phyloP scores from a whole-genome alignment of 768 basidiomycete species.

The Tulasnella sp. region DNA sequence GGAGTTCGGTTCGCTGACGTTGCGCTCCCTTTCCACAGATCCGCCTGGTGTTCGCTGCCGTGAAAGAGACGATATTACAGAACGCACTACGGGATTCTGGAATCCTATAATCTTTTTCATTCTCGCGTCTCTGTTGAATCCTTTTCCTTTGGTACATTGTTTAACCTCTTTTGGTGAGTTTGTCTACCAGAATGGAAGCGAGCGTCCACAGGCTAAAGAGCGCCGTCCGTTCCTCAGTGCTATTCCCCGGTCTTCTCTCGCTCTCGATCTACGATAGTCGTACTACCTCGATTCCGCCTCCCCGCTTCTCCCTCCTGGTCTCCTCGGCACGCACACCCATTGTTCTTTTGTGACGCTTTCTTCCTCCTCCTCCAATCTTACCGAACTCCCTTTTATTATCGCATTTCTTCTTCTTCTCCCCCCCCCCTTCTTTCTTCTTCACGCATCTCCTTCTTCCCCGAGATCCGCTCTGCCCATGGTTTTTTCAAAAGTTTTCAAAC shows the following conservation, averaged over 20 bases:
- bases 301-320: neutral
- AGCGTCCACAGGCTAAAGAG: neutral
- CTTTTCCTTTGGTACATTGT: neutral
- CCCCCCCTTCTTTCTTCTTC: neutral
- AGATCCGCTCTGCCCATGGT: neutral
- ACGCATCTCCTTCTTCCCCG: neutral
- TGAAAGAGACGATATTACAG: conserved; percentile 91
- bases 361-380: neutral
- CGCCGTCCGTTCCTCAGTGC: neutral
- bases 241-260: neutral
- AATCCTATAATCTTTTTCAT: conserved; percentile 63
- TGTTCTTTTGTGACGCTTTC: neutral
- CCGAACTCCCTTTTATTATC: conserved; percentile 4
- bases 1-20: no score
- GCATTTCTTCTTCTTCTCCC: neutral
- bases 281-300: neutral
- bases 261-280: neutral
- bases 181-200: neutral
- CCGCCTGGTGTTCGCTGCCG: conserved; percentile 78
- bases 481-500: no score
- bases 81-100: conserved; percentile 86
- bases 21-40: neutral
- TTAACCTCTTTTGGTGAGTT: neutral
- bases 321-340: neutral
- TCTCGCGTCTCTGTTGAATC: no score